These are phyloP conservation scores for Entophlyctis luteolus DNA, from an alignment of 192 early-diverging fungal genomes.

Conservation along the genomic window DNA sequence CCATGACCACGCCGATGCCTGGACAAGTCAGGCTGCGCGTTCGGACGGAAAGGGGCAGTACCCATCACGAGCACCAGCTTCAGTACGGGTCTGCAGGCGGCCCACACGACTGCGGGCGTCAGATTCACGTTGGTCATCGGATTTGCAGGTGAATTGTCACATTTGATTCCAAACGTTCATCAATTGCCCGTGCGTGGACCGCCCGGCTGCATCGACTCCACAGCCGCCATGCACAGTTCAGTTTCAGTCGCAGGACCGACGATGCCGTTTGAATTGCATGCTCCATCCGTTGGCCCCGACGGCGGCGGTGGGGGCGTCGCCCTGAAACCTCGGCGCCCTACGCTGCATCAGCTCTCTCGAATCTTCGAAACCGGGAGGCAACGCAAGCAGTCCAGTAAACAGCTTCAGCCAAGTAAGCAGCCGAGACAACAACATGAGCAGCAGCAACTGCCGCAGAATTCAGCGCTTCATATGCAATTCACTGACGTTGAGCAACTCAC, in stretches of 20 bases:
- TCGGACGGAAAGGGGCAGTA: not conserved
- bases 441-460: too few species aligned
- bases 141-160: not conserved
- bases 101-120: constrained; percentile 17
- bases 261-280: not conserved
- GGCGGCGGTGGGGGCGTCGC: not conserved
- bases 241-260: not conserved
- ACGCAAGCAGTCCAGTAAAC: too few species aligned
- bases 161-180: not conserved
- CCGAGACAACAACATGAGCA: too few species aligned
- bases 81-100: constrained; percentile 12
- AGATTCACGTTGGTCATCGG: not conserved
- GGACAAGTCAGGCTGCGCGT: not conserved
- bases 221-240: not conserved
- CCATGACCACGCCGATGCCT: constrained; percentile 16
- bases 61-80: constrained; percentile 22
- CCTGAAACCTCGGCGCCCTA: too few species aligned
- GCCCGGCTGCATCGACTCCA: not conserved
- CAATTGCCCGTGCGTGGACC: not conserved
- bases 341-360: too few species aligned
- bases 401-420: too few species aligned
- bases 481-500: too few species aligned
- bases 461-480: too few species aligned
- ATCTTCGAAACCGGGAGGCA: too few species aligned
- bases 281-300: not conserved